Percentiles rank a stretch among this genome's conserved stretches.
These are phyloP conservation scores for Pyricularia pennisetigena DNA, from an alignment of 2,329 filamentous ascomycete species.

Conservation along the genomic window DNA sequence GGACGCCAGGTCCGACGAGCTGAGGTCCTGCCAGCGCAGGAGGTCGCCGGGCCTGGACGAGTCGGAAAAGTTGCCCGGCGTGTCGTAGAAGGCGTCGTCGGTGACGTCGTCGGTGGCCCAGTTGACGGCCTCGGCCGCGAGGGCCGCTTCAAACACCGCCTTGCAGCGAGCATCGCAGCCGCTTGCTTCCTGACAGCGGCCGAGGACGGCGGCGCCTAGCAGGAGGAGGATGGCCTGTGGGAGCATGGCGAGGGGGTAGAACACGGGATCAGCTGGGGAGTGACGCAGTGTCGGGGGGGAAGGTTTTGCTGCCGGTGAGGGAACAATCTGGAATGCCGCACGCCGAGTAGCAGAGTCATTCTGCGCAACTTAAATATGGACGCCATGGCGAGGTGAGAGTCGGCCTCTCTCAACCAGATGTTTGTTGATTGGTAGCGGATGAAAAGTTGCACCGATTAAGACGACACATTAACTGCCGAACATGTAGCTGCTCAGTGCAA, in stretches of 20 bases:
- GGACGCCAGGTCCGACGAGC: constrained; percentile 1
- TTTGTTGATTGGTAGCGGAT: neutral
- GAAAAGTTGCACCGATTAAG: neutral
- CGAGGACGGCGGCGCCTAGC: neutral
- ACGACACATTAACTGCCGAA: neutral
- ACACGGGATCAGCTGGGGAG: neutral
- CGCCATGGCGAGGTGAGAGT: neutral
- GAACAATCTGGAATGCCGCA: neutral
- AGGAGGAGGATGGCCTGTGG: neutral
- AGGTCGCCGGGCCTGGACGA: constrained; percentile 9
- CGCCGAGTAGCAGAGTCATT: neutral
- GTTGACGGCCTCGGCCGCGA: neutral
- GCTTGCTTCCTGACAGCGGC: neutral
- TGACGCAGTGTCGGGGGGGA: neutral
- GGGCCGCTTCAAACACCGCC: neutral
- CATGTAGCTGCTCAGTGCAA: neutral
- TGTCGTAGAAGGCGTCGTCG: neutral
- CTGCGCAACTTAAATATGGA: neutral
- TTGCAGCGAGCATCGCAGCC: neutral
- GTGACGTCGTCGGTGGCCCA: neutral
- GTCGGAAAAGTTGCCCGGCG: neutral
- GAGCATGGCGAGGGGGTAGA: neutral
- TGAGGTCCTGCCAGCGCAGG: constrained; percentile 10
- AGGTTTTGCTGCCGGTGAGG: neutral
- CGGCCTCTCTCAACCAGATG: too few species aligned